Percentiles rank a stretch among this genome's conserved stretches.
phyloP scores from a whole-genome alignment of 1,284 basidiomycete genomes.

The Fomitopsis schrenkii region DNA sequence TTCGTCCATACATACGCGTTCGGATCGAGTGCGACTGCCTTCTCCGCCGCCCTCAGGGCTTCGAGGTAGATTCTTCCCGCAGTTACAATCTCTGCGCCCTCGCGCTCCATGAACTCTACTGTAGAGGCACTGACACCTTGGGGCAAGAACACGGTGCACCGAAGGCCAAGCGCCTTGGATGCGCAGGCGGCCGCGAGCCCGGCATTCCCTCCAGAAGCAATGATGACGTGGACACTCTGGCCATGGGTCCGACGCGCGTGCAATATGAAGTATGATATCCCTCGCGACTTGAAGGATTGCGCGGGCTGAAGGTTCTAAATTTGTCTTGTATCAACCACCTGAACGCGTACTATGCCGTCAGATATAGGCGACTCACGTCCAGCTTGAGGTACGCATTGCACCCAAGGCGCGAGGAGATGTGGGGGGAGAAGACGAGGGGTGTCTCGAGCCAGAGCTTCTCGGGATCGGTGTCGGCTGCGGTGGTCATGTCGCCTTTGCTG shows the following conservation, averaged over 20 bases:
- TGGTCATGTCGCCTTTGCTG: slow-evolving; percentile 1
- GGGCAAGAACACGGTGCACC: slow-evolving; percentile 67
- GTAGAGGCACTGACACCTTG: slow-evolving; percentile 44
- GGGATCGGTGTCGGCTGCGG: background rate
- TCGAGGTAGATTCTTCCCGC: slow-evolving; percentile 54
- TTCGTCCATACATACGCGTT: slow-evolving; percentile 56
- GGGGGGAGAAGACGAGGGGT: slow-evolving; percentile 53
- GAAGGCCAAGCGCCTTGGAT: slow-evolving; percentile 46
- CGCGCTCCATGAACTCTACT: slow-evolving; percentile 42
- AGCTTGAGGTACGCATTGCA: slow-evolving; percentile 62
- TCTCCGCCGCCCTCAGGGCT: slow-evolving; percentile 45
- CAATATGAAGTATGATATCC: slow-evolving; percentile 59
- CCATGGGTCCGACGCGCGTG: slow-evolving; percentile 47
- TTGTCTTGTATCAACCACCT: background rate
- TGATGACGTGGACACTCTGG: slow-evolving; percentile 50
- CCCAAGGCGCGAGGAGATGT: slow-evolving; percentile 48
- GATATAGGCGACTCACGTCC: slow-evolving; percentile 40
- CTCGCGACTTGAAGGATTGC: slow-evolving; percentile 74
- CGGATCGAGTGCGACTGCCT: slow-evolving; percentile 30
- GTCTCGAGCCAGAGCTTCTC: slow-evolving; percentile 51
- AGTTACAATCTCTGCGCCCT: slow-evolving; percentile 53
- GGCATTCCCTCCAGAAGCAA: slow-evolving; percentile 73
- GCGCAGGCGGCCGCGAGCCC: slow-evolving; percentile 66
- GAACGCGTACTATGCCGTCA: background rate
- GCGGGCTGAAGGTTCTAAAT: slow-evolving; percentile 59